Base-by-base conservation (phyloP, 805 yeast species). In the Saturnispora silvae region DNA sequence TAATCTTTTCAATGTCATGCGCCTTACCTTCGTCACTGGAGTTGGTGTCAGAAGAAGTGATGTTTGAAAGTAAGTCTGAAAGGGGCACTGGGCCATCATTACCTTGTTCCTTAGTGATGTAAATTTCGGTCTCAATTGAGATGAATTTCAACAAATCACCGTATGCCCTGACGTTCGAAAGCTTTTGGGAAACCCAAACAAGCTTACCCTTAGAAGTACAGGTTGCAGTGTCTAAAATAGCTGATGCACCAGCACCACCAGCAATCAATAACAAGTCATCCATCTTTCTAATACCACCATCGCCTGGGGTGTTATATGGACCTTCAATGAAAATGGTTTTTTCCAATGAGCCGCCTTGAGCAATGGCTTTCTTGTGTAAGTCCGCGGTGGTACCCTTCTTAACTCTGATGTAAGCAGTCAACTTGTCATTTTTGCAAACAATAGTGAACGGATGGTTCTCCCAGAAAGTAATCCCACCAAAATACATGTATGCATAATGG, bases 401-500 rank as follows among this genome's bases (percentile, higher is more conserved):
- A 6, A 62, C 64, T 48, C 66, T 72, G 43, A 71, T 63, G 40
- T 60, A 64, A 23, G 69, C 50, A 1, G 57, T 46, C 2, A 70
- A 42, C 11, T 55, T 50, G 34, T 60, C 56, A 27, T 58, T 63
- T 23, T 57, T 52, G 38, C 62, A 60, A 22, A 70, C 56, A 3
- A 72, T 50, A 1, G 85, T 75, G 56, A 81, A 77, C 2, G 87
- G 89, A 53, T 80, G 86, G 3, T 79, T 70, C 53, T 80, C 84
- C 76, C 78, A 77, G 49, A 75, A 72, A 27, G 65, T 52, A 4
- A 60, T 51, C 38, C 69, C 60, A 35, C 74, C 44, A 50, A 78
- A 73, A 56, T 77, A 72, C 26, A 80, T 51, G 48, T 59, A 80
- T 1, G 67, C 73, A 51, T 59, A 72, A n/a, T 68, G 61, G 17